Conservation (phyloP, 2,329 filamentous ascomycete genomes). For the Coniochaeta prunicola region DNA sequence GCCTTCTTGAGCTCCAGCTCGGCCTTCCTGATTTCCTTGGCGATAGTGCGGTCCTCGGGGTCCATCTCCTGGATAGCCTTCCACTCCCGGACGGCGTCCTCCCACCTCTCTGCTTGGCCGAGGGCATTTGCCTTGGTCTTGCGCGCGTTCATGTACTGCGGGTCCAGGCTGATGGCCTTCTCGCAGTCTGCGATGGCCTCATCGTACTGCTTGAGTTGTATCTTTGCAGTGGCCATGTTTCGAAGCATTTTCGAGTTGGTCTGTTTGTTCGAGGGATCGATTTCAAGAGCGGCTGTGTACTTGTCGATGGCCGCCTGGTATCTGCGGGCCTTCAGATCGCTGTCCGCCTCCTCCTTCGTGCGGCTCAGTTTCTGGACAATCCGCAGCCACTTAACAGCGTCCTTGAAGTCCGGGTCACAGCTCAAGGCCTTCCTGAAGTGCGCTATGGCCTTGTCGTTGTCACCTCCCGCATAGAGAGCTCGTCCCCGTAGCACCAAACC, state of each 20-base stretch:
- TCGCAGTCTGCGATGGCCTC: conserved; percentile 82
- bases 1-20: conserved; percentile 97
- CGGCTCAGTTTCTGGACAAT: conserved; percentile 87
- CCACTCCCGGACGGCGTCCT: conserved; percentile 81
- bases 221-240: conserved; percentile 81
- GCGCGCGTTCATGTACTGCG: conserved; percentile 79
- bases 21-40: conserved; percentile 79
- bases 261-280: conserved; percentile 83
- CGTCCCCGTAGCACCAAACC: conserved; percentile 84
- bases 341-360: conserved; percentile 91
- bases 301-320: conserved; percentile 77
- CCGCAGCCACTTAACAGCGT: conserved; percentile 80
- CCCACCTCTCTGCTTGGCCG: conserved; percentile 82
- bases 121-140: conserved; percentile 91
- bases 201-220: conserved; percentile 77
- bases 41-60: conserved; percentile 71
- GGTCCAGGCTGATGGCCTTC: conserved; percentile 73
- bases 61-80: conserved; percentile 80
- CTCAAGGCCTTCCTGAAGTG: conserved; percentile 85
- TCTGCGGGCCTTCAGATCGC: conserved; percentile 77
- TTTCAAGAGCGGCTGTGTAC: conserved; percentile 73
- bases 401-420: conserved; percentile 86
- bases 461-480: conserved; percentile 82
- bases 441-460: conserved; percentile 90
- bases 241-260: conserved; percentile 93